Conservation (phyloP, 441 rosid genomes). For the Eutrema salsugineum region DNA sequence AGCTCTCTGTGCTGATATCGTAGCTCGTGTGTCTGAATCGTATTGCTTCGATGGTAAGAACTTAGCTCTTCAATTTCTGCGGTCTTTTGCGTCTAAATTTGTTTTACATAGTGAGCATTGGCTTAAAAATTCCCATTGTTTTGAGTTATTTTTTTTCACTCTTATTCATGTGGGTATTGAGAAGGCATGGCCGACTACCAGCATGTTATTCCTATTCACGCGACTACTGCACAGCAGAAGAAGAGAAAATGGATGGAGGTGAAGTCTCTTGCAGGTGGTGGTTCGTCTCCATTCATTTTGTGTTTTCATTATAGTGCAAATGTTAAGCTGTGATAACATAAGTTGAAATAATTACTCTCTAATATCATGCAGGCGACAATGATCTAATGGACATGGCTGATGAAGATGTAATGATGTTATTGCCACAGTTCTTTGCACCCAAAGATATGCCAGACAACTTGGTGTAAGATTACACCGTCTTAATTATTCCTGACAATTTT, state of each 20-base stretch:
- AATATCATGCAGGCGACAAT: constrained; percentile 39
- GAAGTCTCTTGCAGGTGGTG: constrained; percentile 65
- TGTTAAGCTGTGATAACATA: background rate
- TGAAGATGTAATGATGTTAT: constrained; percentile 78
- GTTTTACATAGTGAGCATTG: background rate
- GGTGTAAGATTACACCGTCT: constrained; percentile 53
- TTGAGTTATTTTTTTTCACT: background rate
- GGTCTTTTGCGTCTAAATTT: constrained; percentile 2
- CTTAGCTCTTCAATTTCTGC: background rate
- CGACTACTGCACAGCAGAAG: constrained; percentile 60
- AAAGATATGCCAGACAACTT: constrained; percentile 77
- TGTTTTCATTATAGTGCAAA: background rate
- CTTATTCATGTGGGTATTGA: constrained; percentile 51
- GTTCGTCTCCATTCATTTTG: constrained; percentile 1
- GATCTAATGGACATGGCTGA: constrained; percentile 70
- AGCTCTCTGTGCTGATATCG: constrained; percentile 63
- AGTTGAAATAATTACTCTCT: background rate
- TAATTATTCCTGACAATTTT: background rate
- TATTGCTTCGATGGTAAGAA: constrained; percentile 74
- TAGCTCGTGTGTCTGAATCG: constrained; percentile 65
- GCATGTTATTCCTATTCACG: constrained; percentile 91
- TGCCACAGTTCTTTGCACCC: constrained; percentile 80
- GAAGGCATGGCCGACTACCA: constrained; percentile 98
- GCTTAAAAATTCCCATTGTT: background rate
- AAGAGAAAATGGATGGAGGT: constrained; percentile 67